These are phyloP conservation scores for Pleurostoma richardsiae DNA, from an alignment of 2,329 filamentous ascomycete species.

Conservation along the genomic window DNA sequence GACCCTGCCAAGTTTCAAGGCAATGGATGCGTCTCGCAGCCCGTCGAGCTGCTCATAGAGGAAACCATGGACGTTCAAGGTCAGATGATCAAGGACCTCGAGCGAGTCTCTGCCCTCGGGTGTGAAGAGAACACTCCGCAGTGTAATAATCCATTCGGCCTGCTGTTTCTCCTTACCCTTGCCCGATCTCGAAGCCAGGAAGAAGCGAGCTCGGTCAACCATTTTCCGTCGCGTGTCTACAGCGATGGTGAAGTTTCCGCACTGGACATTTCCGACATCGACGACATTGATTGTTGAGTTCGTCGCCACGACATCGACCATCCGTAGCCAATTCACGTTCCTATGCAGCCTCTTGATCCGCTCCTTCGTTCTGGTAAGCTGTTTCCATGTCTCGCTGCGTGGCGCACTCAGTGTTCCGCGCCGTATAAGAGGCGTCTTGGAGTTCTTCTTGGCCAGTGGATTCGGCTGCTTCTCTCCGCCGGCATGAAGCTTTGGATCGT, in stretches of 20 bases:
- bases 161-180: slow-evolving; percentile 57
- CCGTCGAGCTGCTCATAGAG: slow-evolving; percentile 82
- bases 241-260: slow-evolving; percentile 78
- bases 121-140: slow-evolving; percentile 84
- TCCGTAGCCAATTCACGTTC: slow-evolving; percentile 80
- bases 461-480: slow-evolving; percentile 10
- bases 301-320: slow-evolving; percentile 83
- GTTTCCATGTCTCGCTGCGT: slow-evolving; percentile 74
- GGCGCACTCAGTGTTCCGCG: slow-evolving; percentile 22
- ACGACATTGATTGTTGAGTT: slow-evolving; percentile 73
- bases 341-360: slow-evolving; percentile 80
- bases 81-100: slow-evolving; percentile 82
- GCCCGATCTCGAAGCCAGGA: slow-evolving; percentile 69
- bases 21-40: slow-evolving; percentile 82
- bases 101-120: slow-evolving; percentile 78
- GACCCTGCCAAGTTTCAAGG: slow-evolving; percentile 84
- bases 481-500: slow-evolving; percentile 8
- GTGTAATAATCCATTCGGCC: slow-evolving; percentile 88
- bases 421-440: slow-evolving; percentile 21
- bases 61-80: slow-evolving; percentile 86
- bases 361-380: slow-evolving; percentile 74
- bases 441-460: slow-evolving; percentile 12
- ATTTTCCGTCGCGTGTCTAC: slow-evolving; percentile 90
- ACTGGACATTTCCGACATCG: slow-evolving; percentile 77
- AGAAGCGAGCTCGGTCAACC: slow-evolving; percentile 84